phyloP scores from a whole-genome alignment of 257 asterid species.

The Fraxinus quadrangulata region DNA sequence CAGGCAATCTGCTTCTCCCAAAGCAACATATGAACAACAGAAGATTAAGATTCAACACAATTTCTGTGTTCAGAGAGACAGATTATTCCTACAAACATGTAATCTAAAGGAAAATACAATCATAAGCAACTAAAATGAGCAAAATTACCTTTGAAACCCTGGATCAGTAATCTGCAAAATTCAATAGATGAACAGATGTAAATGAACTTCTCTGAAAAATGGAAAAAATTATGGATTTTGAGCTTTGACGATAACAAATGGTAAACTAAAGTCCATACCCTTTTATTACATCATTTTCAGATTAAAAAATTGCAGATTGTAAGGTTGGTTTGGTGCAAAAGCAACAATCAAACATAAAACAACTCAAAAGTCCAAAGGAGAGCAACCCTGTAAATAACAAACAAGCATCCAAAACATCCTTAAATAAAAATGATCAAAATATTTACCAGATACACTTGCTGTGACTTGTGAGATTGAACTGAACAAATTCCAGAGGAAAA shows the following conservation, averaged over 20 bases:
- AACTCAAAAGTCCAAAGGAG: conserved; percentile 32
- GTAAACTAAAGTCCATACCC: conserved; percentile 33
- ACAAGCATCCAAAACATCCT: conserved; percentile 24
- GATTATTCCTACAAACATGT: not conserved
- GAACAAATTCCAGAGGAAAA: not conserved
- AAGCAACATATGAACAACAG: conserved; percentile 14
- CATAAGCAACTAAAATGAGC: conserved; percentile 13
- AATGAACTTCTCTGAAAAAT: conserved; percentile 25
- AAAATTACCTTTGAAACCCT: conserved; percentile 34
- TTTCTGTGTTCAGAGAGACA: not conserved
- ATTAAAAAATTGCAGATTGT: conserved; percentile 25
- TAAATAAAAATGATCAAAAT: conserved; percentile 11
- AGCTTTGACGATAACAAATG: conserved; percentile 36
- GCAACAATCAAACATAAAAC: conserved; percentile 38
- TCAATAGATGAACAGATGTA: conserved; percentile 17
- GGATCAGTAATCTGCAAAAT: conserved; percentile 32
- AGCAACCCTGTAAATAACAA: conserved; percentile 28
- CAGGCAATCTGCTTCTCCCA: conserved; percentile 7
- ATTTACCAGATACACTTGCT: conserved; percentile 16
- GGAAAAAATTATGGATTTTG: conserved; percentile 34
- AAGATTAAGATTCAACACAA: conserved; percentile 3
- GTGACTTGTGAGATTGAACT: conserved; percentile 1
- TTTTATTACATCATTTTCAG: conserved; percentile 23
- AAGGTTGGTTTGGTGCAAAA: conserved; percentile 47
- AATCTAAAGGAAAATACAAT: conserved; percentile 12